Percentiles rank a stretch among this genome's conserved stretches.
Evolutionary conservation across 345 rosid species (phyloP).

Genomic region (Firmiana major): DNA sequence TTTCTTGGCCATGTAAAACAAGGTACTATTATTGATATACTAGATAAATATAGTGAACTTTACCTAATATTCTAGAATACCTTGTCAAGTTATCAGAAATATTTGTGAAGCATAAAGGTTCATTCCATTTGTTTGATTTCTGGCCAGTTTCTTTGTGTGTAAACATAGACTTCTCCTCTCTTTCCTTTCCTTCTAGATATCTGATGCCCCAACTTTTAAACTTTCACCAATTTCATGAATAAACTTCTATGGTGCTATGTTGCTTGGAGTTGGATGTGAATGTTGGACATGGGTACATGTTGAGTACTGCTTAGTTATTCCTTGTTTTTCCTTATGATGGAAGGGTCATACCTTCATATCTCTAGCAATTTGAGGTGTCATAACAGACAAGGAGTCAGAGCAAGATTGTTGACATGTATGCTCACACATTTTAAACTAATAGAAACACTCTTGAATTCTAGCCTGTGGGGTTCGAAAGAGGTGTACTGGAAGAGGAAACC

Average conservation of each 20-base stretch:
- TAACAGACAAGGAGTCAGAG: not conserved
- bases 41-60: not conserved
- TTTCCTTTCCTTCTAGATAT: no score
- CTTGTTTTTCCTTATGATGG: not conserved
- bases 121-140: not conserved
- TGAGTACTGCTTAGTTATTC: not conserved
- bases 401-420: not conserved
- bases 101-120: conserved; percentile 4
- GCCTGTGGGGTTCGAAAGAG: not conserved
- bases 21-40: not conserved
- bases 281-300: not conserved
- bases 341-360: not conserved
- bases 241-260: not conserved
- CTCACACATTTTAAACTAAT: not conserved
- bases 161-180: not conserved
- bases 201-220: not conserved
- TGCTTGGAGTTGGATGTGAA: not conserved
- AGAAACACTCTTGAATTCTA: not conserved
- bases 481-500: not conserved
- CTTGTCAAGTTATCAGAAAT: not conserved
- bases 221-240: not conserved
- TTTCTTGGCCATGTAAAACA: not conserved
- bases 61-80: not conserved
- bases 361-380: not conserved
- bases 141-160: not conserved